phyloP scores from a whole-genome alignment of 192 early-diverging fungal species.

The Umbelopsis vinacea region DNA sequence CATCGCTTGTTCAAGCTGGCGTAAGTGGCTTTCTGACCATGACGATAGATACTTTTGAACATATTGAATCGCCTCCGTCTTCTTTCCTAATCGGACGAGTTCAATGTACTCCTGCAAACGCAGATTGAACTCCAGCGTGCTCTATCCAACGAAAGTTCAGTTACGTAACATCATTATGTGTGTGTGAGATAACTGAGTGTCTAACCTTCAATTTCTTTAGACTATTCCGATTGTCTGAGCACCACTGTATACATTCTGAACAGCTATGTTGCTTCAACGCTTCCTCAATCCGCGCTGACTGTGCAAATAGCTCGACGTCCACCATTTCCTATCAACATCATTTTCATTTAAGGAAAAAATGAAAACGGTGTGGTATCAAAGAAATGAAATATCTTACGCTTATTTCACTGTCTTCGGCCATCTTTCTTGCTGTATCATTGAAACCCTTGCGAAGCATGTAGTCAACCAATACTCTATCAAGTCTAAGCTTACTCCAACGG shows the following conservation, averaged over 20 bases:
- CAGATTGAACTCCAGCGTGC: slow-evolving; percentile 95
- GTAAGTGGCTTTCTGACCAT: slow-evolving; percentile 77
- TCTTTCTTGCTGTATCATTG: slow-evolving; percentile 69
- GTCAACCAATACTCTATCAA: slow-evolving; percentile 92
- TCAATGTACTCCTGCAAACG: slow-evolving; percentile 96
- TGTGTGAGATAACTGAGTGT: background rate
- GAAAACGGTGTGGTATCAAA: background rate
- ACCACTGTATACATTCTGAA: slow-evolving; percentile 90
- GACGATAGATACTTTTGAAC: slow-evolving; percentile 82
- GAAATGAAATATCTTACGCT: slow-evolving; percentile 51
- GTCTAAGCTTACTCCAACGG: slow-evolving; percentile 83
- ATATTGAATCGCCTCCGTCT: slow-evolving; percentile 81
- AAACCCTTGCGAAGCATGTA: slow-evolving; percentile 93
- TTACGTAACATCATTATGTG: background rate
- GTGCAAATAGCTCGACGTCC: slow-evolving; percentile 90
- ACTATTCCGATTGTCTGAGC: slow-evolving; percentile 86
- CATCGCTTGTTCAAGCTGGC: slow-evolving; percentile 89
- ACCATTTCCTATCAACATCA: slow-evolving; percentile 69
- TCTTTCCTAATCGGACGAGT: slow-evolving; percentile 67
- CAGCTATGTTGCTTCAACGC: slow-evolving; percentile 81
- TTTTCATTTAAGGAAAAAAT: background rate
- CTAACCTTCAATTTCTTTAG: slow-evolving; percentile 88
- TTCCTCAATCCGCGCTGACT: slow-evolving; percentile 79
- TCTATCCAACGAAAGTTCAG: slow-evolving; percentile 52
- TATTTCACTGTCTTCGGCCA: slow-evolving; percentile 66